Base-by-base conservation (phyloP, 495 filamentous ascomycete species). In the Patellaria atrata region DNA sequence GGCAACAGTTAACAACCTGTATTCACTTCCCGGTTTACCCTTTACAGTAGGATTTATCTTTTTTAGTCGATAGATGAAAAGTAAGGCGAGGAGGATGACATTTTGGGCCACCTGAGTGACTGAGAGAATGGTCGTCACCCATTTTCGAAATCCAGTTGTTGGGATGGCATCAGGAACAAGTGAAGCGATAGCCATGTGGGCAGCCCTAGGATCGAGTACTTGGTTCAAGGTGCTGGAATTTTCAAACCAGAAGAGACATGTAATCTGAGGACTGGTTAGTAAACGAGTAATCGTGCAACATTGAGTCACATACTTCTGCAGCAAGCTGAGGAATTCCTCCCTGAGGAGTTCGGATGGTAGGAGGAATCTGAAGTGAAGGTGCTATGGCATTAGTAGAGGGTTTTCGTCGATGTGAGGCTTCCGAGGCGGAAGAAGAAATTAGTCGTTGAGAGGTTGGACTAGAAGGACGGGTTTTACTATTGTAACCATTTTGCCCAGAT, bases 181-280 rank as follows among this genome's bases (percentile, higher is more conserved):
- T 10, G 63, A 60, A 22, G 59, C 62, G 14, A 72, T 47, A 24
- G 67, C 58, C 16, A 60, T 44, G 24, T 60, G 48, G 13, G 64
- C 52, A 5, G 59, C 53, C n/a, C 58, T 58, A 10, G 71, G 63
- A 14, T 79, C 70, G 53, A 87, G 81, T 28, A 89, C 77, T 32
- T 64, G 59, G 38, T 75, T 70, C 11, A 94, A 61, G 26, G 78
- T 77, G 12, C 75, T 62, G 5, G 78, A 76, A n/a, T 76, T 78
- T 54, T 96, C 91, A 50, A 96, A 99, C 91, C 91, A 99, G 61
- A 99, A 94, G 19, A 99, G 65, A 47, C 87, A 94, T 1, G 89
- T 92, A 58, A 94, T 79, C 79, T 96, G 34, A 10, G 32, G 16
- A 40, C n/a, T 8, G 3, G 14, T 30, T 19, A 33, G 30, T 35